Percentiles rank a stretch among this genome's conserved stretches.
phyloP scores from a whole-genome alignment of 805 yeast species.

The Wickerhamomyces sydowiorum region DNA sequence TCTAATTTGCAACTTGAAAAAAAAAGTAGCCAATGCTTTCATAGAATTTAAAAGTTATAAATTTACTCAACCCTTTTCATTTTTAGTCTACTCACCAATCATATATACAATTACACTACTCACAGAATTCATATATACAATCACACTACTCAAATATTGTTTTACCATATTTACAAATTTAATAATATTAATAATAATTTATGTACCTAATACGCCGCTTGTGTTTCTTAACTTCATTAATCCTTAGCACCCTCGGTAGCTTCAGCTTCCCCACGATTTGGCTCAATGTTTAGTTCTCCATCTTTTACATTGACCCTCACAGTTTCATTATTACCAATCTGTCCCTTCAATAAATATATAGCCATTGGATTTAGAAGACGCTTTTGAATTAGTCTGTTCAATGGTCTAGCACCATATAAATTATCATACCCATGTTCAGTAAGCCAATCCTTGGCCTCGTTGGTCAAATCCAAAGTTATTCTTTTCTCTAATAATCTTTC shows the following conservation, averaged over 20 bases:
- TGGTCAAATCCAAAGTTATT: conserved; percentile 51
- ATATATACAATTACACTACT: too few relatives aligned
- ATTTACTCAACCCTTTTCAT: too few relatives aligned
- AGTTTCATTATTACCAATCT: conserved; percentile 52
- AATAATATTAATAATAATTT: too few relatives aligned
- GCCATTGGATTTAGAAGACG: conserved; percentile 87
- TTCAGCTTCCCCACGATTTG: conserved; percentile 38
- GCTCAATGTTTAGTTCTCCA: conserved; percentile 36
- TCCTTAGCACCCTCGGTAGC: conserved; percentile 1
- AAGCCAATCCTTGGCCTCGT: conserved; percentile 70
- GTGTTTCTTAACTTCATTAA: too few relatives aligned
- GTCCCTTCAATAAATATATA: conserved; percentile 69
- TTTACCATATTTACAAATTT: too few relatives aligned
- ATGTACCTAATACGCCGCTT: too few relatives aligned
- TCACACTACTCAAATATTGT: too few relatives aligned
- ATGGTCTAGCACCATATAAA: conserved; percentile 91
- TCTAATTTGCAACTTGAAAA: not conserved
- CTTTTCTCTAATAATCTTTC: conserved; percentile 75
- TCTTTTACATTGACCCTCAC: conserved; percentile 44
- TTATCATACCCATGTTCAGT: conserved; percentile 88
- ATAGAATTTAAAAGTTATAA: too few relatives aligned
- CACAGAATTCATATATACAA: too few relatives aligned
- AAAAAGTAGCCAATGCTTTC: not conserved
- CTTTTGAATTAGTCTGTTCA: conserved; percentile 85
- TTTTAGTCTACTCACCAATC: too few relatives aligned